Evolutionary conservation across 306 rosid species (phyloP).

Genomic region (Macrotyloma uniflorum): DNA sequence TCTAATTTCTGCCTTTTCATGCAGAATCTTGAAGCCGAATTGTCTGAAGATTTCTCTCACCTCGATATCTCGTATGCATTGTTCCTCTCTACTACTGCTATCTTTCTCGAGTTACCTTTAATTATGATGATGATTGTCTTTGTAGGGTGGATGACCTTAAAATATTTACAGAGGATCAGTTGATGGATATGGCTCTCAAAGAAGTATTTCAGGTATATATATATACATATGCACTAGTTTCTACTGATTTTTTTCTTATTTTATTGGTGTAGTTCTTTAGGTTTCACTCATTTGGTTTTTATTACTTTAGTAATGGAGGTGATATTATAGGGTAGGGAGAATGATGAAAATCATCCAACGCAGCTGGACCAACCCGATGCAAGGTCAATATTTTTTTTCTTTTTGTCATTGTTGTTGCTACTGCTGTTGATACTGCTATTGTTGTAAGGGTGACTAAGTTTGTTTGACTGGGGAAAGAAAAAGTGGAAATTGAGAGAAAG

Average conservation of each 20-base stretch:
- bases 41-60: conserved; percentile 47
- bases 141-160: conserved; percentile 81
- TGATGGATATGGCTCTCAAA: conserved; percentile 82
- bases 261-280: not conserved
- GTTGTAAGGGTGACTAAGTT: not conserved
- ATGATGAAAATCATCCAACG: conserved; percentile 38
- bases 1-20: not conserved
- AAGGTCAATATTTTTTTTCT: conserved; percentile 22
- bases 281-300: not conserved
- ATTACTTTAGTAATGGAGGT: not conserved
- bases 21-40: conserved; percentile 62
- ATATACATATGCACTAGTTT: not conserved
- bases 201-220: conserved; percentile 55
- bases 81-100: not conserved
- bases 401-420: not conserved
- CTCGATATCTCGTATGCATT: conserved; percentile 60
- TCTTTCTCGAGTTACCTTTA: not conserved
- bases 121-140: not conserved
- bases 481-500: not conserved
- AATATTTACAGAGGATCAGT: conserved; percentile 69
- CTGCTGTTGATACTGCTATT: not conserved
- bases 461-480: not conserved
- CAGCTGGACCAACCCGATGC: conserved; percentile 39
- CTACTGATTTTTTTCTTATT: not conserved
- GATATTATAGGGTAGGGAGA: conserved; percentile 39